Base-by-base conservation (phyloP, 2,329 filamentous ascomycete species). In the Rutstroemia sp. region DNA sequence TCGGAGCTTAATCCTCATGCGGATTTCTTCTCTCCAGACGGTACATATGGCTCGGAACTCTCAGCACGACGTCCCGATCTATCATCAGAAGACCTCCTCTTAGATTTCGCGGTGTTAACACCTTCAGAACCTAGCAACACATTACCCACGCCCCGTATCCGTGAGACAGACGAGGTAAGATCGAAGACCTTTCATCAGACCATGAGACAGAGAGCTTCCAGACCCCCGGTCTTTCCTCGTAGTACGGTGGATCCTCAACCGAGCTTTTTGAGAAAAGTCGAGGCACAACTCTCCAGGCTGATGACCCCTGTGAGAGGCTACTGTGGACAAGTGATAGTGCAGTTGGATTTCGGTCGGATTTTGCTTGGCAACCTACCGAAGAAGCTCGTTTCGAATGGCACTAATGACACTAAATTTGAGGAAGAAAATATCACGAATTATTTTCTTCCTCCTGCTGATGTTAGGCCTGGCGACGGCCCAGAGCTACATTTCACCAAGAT, bases 321-420 rank as follows among this genome's bases (percentile, higher is more conserved):
- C 50, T 59, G 45, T 27, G 68, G 68, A 16, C 30, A 64, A 19
- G 16, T 68, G 37, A 46, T 23, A 8, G 49, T 69, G 14, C 58
- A 64, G 23, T 59, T 59, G 14, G 59, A 68, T 14, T 67, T 70
- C 57, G 68, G 68, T 41, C 62, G 67, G 4, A 65, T 68, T 19
- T 41, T 69, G 2, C 21, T 66, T 9, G 48, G 49, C 14, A 52
- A 55, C 16, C 25, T 67, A 8, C 48, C 57, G 18, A 27, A 45
- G 10, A 56, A 47, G 5, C 55, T 57, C 8, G 39, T 63, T 51
- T 60, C 59, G 4, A 47, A 51, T 10, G 57, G 49, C 3, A 52
- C 62, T 4, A 4, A 23, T 4, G 49, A 37, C 19, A 55, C 5
- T 5, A 47, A 25, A 18, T 37, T 25, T 34, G 34, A 41, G 5